phyloP scores from a whole-genome alignment of 2,329 filamentous ascomycete genomes.

The Dendrostoma leiphaemia region DNA sequence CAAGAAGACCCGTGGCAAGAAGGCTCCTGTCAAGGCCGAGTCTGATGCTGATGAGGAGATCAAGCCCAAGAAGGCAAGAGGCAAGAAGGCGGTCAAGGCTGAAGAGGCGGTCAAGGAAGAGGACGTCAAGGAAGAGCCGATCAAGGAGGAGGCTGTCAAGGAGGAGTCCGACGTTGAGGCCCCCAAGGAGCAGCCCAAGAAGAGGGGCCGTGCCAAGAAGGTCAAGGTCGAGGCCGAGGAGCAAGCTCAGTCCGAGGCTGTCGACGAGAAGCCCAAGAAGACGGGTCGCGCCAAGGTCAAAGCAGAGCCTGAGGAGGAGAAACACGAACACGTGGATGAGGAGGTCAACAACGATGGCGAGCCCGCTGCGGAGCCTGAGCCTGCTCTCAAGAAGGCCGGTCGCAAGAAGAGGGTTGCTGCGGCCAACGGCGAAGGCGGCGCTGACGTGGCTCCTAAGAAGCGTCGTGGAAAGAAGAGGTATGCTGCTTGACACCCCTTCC shows the following conservation, averaged over 20 bases:
- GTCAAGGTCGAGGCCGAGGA: slow-evolving; percentile 20
- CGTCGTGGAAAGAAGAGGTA: slow-evolving; percentile 13
- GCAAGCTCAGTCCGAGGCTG: neutral
- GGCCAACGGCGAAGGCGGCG: slow-evolving; percentile 4
- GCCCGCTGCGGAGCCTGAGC: slow-evolving; percentile 1
- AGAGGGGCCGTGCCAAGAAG: slow-evolving; percentile 27
- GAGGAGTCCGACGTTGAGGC: slow-evolving; percentile 21
- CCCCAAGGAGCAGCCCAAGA: slow-evolving; percentile 23
- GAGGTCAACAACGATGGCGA: neutral
- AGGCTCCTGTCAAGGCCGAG: slow-evolving; percentile 25
- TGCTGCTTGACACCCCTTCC: neutral
- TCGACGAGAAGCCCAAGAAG: slow-evolving; percentile 43
- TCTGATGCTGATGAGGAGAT: slow-evolving; percentile 9
- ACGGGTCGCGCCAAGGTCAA: slow-evolving; percentile 26
- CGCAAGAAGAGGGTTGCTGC: slow-evolving; percentile 14
- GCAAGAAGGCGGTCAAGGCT: slow-evolving; percentile 4
- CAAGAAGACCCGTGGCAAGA: slow-evolving; percentile 23
- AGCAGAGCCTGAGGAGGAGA: slow-evolving; percentile 27
- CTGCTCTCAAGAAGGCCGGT: slow-evolving; percentile 1
- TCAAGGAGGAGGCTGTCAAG: slow-evolving; percentile 11
- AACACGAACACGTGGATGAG: slow-evolving; percentile 35
- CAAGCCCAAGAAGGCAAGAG: neutral
- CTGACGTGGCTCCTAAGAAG: slow-evolving; percentile 18
- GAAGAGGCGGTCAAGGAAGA: slow-evolving; percentile 2
- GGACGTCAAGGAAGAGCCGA: slow-evolving; percentile 20